These are phyloP conservation scores for Pyrus hybrid DNA, from an alignment of 331 rosid genomes.

Conservation along the genomic window DNA sequence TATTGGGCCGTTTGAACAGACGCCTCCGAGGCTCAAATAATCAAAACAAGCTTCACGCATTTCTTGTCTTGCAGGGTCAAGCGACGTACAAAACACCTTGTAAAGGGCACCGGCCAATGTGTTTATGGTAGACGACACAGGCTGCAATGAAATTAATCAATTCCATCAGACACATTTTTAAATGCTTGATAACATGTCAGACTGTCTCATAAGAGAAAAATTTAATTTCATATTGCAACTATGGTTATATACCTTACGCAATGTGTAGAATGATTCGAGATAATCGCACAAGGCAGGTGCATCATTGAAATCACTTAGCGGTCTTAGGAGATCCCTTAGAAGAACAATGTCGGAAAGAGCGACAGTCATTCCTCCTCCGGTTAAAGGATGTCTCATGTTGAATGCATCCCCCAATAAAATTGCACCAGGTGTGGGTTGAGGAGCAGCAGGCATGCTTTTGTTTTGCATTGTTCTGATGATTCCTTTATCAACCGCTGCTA, in stretches of 20 bases:
- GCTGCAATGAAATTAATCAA: slow-evolving; percentile 31
- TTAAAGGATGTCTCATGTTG: no score
- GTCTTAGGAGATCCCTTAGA: slow-evolving; percentile 53
- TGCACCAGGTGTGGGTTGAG: no score
- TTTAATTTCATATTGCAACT: no score
- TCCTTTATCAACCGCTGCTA: slow-evolving; percentile 31
- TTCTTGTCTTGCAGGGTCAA: slow-evolving; percentile 59
- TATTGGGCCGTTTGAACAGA: slow-evolving; percentile 70
- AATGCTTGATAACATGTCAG: no score
- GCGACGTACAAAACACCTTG: slow-evolving; percentile 5
- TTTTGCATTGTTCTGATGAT: slow-evolving; percentile 68
- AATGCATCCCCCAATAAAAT: no score
- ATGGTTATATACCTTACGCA: slow-evolving; percentile 33
- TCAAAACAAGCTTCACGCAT: slow-evolving; percentile 67
- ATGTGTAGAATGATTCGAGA: slow-evolving; percentile 67
- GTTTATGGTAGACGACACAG: slow-evolving; percentile 71
- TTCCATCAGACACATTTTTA: background rate
- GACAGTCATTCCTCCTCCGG: no score
- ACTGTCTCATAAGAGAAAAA: background rate
- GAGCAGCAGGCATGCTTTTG: slow-evolving; percentile 77
- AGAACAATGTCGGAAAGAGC: slow-evolving; percentile 65
- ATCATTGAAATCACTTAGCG: slow-evolving; percentile 43
- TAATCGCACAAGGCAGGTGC: slow-evolving; percentile 49
- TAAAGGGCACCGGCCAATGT: slow-evolving; percentile 9
- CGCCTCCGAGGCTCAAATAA: slow-evolving; percentile 67